A percentile compares a stretch with the other conserved stretches of the same genome.
These are phyloP conservation scores for Volvox africanus DNA, from an alignment of 139 green algal species.

Conservation along the genomic window DNA sequence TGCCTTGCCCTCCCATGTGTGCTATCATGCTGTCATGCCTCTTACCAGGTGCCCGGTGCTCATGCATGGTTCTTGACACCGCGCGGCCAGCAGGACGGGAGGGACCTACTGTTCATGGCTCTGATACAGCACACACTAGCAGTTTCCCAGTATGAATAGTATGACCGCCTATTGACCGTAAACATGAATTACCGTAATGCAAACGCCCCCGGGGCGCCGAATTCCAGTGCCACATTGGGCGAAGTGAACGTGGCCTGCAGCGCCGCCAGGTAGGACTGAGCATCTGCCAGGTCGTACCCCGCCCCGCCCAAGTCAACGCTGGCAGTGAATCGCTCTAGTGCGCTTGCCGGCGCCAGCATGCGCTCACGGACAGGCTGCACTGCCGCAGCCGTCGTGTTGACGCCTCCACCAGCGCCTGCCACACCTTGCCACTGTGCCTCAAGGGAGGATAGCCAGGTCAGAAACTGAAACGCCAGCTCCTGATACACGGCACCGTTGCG, in stretches of 20 bases:
- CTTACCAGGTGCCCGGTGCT: too few relatives aligned
- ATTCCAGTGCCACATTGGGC: constrained; percentile 16
- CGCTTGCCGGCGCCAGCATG: neutral
- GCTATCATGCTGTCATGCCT: too few relatives aligned
- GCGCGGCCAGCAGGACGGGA: too few relatives aligned
- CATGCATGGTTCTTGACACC: too few relatives aligned
- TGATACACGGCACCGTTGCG: constrained; percentile 6
- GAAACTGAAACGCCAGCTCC: constrained; percentile 16
- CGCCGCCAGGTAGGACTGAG: constrained; percentile 10
- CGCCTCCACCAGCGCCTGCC: neutral
- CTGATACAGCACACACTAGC: too few relatives aligned
- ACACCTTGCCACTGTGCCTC: constrained; percentile 25
- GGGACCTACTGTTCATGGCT: too few relatives aligned
- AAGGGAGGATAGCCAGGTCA: neutral
- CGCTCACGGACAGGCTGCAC: neutral
- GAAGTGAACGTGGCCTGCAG: neutral
- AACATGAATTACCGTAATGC: neutral
- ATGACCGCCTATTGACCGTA: too few relatives aligned
- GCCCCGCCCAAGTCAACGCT: neutral
- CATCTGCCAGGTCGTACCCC: constrained; percentile 5
- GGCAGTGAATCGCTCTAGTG: neutral
- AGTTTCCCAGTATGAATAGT: too few relatives aligned
- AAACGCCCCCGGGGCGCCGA: neutral
- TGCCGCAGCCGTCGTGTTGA: neutral
- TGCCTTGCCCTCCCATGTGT: too few relatives aligned